Evolutionary conservation across 148 eudicot species (phyloP), one percentile per base, ranked within the genome.

Genomic region (Camellia sinensis): DNA sequence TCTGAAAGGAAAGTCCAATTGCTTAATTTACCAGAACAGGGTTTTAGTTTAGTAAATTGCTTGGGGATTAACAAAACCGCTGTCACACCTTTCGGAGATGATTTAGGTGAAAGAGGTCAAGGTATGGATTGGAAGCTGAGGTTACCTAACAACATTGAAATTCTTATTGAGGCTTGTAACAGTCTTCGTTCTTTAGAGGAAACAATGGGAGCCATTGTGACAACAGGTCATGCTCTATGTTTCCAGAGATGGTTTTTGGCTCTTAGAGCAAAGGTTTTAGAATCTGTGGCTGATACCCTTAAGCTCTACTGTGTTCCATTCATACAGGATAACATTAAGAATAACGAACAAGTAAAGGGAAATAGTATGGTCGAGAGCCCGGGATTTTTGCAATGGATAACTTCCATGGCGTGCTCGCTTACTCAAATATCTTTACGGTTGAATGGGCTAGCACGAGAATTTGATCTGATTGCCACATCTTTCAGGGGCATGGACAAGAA

Each of bases 171-270:
- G 54, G 86, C 83, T 54, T 73, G 86, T 81, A 86, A 76, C 60
- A 80, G 52, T 72, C 77, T 90, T 80, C 86, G 75, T 45, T 75
- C 82, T 60, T 88, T 91, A 56, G 87, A 86, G 82, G 88, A 89
- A 82, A 76, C 79, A 64, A 78, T 96, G 84, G 83, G 83, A 81
- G 77, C 82, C 75, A 76, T 83, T 73, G 79, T 82, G 63, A 63
- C 75, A 61, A 68, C 80, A 69, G 86, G 81, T 57, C 85, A 77
- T 82, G 21, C 79, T 19, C 82, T 90, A 79, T 73, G 83, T 76
- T 96, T 96, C 78, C 97, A 94, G 77, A 86, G 88, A 80, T 92
- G 95, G 98, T 90, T 91, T 83, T 67, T 90, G 82, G 81, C 87
- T 53, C 88, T 92, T 56, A 91, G 98, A 80, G 82, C 81, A 67